Percentiles rank a stretch among this genome's conserved stretches.
Evolutionary conservation across 2,329 filamentous ascomycete genomes (phyloP).

Genomic region (Cryphonectria parasitica): DNA sequence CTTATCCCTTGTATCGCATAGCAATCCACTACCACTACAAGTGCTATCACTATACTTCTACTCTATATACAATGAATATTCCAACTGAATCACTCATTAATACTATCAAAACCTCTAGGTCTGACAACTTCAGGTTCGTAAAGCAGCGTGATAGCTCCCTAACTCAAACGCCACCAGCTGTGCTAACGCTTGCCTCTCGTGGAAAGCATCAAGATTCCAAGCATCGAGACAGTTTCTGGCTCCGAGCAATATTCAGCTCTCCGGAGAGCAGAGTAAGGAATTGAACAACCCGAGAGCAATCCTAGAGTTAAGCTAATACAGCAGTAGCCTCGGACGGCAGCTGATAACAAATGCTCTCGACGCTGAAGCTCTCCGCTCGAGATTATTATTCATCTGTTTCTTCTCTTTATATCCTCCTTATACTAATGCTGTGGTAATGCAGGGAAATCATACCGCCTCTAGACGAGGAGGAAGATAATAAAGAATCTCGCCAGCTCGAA

Average conservation of each 20-base stretch:
- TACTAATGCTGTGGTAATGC: not conserved
- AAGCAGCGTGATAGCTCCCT: too few species aligned
- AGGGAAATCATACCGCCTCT: not conserved
- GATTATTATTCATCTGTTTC: not conserved
- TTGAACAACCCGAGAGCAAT: not conserved
- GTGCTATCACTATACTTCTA: too few species aligned
- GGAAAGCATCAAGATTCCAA: not conserved
- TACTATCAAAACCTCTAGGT: too few species aligned
- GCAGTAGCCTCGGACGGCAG: not conserved
- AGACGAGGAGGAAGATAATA: not conserved
- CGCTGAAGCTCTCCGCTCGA: not conserved
- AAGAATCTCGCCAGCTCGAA: not conserved
- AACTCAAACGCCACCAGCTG: too few species aligned
- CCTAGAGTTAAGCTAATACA: not conserved
- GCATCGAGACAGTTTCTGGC: not conserved
- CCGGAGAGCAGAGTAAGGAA: not conserved
- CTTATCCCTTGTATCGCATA: too few species aligned
- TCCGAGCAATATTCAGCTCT: not conserved
- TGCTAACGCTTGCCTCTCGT: not conserved
- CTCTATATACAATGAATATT: too few species aligned
- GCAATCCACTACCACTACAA: too few species aligned
- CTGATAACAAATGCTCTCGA: not conserved
- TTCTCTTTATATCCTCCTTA: not conserved
- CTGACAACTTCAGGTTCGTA: too few species aligned
- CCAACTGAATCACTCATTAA: too few species aligned